A percentile compares a stretch with the other conserved stretches of the same genome.
phyloP scores from a whole-genome alignment of 1,284 basidiomycete species.

The Earliella scabrosa region DNA sequence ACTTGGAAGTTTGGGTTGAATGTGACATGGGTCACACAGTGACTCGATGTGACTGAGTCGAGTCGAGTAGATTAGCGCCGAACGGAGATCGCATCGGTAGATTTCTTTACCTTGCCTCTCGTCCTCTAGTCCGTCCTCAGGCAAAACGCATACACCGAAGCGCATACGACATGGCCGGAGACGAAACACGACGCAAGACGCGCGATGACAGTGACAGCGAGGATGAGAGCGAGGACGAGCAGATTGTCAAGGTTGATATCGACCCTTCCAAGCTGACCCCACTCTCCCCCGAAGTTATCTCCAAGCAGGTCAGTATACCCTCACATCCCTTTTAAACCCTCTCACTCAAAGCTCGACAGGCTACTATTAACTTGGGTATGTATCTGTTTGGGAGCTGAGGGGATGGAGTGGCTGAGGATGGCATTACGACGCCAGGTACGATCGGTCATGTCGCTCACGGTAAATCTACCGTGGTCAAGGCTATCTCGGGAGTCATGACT shows the following conservation, averaged over 20 bases:
- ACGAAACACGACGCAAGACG: conserved; percentile 64
- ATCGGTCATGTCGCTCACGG: conserved; percentile 99
- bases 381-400: background rate
- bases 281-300: conserved; percentile 94
- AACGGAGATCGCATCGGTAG: too few species aligned
- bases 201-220: conserved; percentile 71
- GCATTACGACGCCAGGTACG: conserved; percentile 61
- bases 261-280: conserved; percentile 87
- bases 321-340: background rate
- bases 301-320: conserved; percentile 87
- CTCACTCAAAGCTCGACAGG: conserved; percentile 43
- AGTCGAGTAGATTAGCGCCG: background rate
- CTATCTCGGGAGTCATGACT: conserved; percentile 99
- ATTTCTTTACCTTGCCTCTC: too few species aligned
- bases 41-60: too few species aligned
- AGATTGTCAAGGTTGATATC: conserved; percentile 68
- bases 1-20: too few species aligned
- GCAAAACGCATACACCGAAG: background rate
- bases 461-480: conserved; percentile 98
- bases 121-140: background rate
- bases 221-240: conserved; percentile 55
- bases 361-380: conserved; percentile 84
- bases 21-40: background rate
- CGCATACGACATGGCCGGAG: conserved; percentile 53
- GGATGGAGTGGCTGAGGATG: conserved; percentile 17